Evolutionary conservation across 495 filamentous ascomycete species (phyloP), one percentile per base, ranked within the genome.

Genomic region (Hyphodiscus hymeniophilus): DNA sequence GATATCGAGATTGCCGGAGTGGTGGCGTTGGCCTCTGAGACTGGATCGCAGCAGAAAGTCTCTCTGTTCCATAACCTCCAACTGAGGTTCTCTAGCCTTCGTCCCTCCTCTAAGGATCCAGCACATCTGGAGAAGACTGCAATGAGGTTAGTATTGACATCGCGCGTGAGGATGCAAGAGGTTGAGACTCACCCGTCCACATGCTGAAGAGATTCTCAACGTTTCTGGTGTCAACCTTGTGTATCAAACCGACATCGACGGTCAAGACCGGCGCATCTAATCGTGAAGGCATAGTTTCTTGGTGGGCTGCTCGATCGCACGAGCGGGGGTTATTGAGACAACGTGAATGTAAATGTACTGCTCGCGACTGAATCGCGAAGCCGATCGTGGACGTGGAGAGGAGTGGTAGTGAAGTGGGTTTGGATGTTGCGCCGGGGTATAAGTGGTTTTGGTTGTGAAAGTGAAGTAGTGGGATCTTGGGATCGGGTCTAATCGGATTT

Each of bases 61-160:
- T 97, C 94, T 42, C 89, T 79, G 53, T 85, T 94, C 91, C 90
- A 99, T 52, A 99, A 69, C 49, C 92, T 74, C 92, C 92, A 99
- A 57, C 84, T 91, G 23, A 99, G 63, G 67, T 99, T 99, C 62
- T 97, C 94, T 50, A 96, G 71, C 59, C 92, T 75, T 58, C 88
- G 80, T 18, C 92, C 92, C 63, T 96, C 84, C 57, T 95, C 89
- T 61, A 99, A 82, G 48, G 90, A 91, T 52, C 92, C 87, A 56
- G 89, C 86, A 67, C 89, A 95, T 74, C 89, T 86, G 2, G 89
- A 91, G 63, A 99, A 97, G 23, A 97, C 90, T 94, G 60, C 8
- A 21, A 23, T 16, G 40, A 22, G 21, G 36, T 52, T 38, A 47
- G 41, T 39, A 32, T 23, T 7, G 38, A 15, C 30, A 16, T 13